Conservation (phyloP, 2,329 filamentous ascomycete genomes). For the Mariannaea elegans region DNA sequence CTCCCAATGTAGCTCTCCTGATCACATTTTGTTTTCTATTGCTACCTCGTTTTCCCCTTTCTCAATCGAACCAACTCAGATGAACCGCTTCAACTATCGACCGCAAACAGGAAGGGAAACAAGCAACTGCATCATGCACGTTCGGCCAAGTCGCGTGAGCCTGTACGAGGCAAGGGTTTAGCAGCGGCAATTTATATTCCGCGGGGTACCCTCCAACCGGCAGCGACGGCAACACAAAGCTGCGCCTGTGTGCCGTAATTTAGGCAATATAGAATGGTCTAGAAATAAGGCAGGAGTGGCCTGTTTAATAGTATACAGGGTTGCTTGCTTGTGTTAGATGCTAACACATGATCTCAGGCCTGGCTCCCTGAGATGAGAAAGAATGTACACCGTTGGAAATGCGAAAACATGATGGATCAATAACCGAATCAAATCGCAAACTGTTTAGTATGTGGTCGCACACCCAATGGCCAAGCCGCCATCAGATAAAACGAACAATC, state of each 20-base stretch:
- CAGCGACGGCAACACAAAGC: not conserved
- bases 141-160: not conserved
- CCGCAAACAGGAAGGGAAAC: not conserved
- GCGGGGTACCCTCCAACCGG: not conserved
- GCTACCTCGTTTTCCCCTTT: not conserved
- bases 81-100: not conserved
- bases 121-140: not conserved
- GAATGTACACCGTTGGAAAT: too few species aligned
- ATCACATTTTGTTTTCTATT: not conserved
- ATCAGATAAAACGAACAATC: too few species aligned
- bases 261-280: not conserved
- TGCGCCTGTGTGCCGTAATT: not conserved
- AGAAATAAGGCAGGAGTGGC: too few species aligned
- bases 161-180: not conserved
- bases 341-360: too few species aligned
- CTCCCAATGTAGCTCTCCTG: not conserved
- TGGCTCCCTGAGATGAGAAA: too few species aligned
- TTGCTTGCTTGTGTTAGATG: too few species aligned
- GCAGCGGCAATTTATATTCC: not conserved
- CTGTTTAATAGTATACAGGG: too few species aligned
- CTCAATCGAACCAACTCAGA: not conserved
- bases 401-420: too few species aligned
- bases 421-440: too few species aligned
- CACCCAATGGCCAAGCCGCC: too few species aligned
- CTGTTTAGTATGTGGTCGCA: too few species aligned